Base-by-base conservation (phyloP, 441 rosid species). In the Dalechampia spathulata region DNA sequence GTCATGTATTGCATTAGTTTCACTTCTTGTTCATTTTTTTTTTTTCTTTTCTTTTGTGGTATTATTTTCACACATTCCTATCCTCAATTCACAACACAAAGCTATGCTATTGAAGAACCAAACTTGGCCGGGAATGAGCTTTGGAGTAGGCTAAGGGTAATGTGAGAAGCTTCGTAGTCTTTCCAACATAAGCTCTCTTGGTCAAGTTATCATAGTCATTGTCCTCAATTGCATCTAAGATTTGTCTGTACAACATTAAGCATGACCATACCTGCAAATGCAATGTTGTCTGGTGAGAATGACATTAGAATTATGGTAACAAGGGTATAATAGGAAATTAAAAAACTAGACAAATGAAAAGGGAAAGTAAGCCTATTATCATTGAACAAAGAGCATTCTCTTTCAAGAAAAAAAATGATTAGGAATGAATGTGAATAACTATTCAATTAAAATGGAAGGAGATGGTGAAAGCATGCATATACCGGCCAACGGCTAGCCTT, bases 401-500 rank as follows among this genome's bases (percentile, higher is more conserved):
- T n/a, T n/a, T n/a, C n/a, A n/a, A n/a, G n/a, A n/a, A n/a, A n/a
- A n/a, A n/a, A n/a, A n/a, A n/a, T n/a, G n/a, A n/a, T n/a, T n/a
- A n/a, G n/a, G n/a, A n/a, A n/a, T n/a, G n/a, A n/a, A n/a, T n/a
- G n/a, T n/a, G n/a, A n/a, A n/a, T 14, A 2, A 21, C 13, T 22
- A 20, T 42, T 0, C 2, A 34, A 34, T 2, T 3, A 34, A 34
- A 34, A n/a, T 34, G 38, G 38, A 34, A 34, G 11, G 11, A 20
- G 3, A 44, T 5, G 26, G 6, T 0, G 25, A 17, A 19, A 57
- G n/a, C n/a, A n/a, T n/a, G 5, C 12, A 36, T 21, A 27, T 72
- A 80, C 83, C 65, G 83, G 80, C 86, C 86, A 76, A 16, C 89
- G 78, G 57, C 89, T 83, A 49, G 72, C 83, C 52, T 76, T 65